Conservation (phyloP, 176 grass and related monocot genomes). For the Pontederia paniculata region DNA sequence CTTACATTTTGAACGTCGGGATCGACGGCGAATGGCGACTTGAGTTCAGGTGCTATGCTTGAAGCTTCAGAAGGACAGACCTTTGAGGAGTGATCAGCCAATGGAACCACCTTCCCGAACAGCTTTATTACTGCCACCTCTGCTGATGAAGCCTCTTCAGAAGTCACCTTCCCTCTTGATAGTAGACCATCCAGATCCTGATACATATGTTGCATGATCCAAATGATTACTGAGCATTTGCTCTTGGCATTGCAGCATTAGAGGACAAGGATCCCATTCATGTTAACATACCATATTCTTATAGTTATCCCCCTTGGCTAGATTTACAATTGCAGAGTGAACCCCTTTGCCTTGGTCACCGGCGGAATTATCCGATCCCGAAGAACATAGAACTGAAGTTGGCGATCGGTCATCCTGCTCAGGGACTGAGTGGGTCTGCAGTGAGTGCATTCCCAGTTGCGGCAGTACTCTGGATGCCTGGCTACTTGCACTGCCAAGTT, state of each 20-base stretch:
- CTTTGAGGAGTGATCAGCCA: conserved; percentile 18
- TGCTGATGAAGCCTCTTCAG: conserved; percentile 34
- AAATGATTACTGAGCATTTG: no score
- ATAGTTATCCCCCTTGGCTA: no score
- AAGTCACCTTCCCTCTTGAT: not conserved
- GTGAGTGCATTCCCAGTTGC: conserved; percentile 13
- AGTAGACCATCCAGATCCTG: no score
- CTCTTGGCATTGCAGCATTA: no score
- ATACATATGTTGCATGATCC: no score
- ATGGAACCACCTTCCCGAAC: conserved; percentile 60
- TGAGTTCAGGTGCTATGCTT: no score
- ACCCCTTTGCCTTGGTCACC: conserved; percentile 29
- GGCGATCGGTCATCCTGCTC: conserved; percentile 57
- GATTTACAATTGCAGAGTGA: not conserved
- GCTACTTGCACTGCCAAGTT: conserved; percentile 23
- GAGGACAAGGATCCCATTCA: no score
- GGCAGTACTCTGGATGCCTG: not conserved
- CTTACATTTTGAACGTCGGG: no score
- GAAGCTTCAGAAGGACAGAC: no score
- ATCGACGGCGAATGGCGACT: no score
- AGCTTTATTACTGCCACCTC: conserved; percentile 58
- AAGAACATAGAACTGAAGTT: conserved; percentile 36
- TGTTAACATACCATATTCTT: no score
- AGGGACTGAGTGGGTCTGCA: conserved; percentile 25
- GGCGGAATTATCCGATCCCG: conserved; percentile 46